Base-by-base conservation (phyloP, 2,329 filamentous ascomycete species). In the Xylogone sp. region DNA sequence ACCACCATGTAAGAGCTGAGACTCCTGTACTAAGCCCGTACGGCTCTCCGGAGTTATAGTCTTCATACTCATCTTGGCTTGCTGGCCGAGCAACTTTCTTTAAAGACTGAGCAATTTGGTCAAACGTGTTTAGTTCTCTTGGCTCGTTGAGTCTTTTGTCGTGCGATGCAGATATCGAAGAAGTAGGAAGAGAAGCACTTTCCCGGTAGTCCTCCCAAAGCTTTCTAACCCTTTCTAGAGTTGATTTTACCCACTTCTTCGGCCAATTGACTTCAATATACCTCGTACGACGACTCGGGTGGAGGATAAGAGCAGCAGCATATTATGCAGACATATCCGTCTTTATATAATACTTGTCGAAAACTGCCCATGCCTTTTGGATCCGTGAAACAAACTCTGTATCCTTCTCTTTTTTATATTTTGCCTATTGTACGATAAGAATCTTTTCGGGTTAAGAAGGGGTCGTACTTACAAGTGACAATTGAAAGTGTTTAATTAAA, bases 191-290 rank as follows among this genome's bases (percentile, higher is more conserved):
- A 16, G 42, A 19, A 43, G 19, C 42, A 13, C 20, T 43, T 19
- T 43, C 42, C n/a, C 39, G n/a, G 34, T 51, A 51, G 43, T 46
- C 43, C 49, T 51, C 49, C 49, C 44, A 51, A n/a, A 51, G 49
- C 43, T 42, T 27, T 21, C 43, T 46, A 10, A 51, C 29, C 21
- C 16, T 43, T 51, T 20, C 43, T 29, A 46, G 13, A 20, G 43
- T 42, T n/a, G 31, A 29, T 34, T 27, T 27, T 39, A 16, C 5
- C 29, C n/a, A 51, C 31, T 46, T 46, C 19, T 42, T 46, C 31
- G 43, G 43, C 49, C 43, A 51, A 19, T 46, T 18, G 6, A 22
- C 19, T 19, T 51, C 20, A 34, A 51, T 46, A 51, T 51, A 51
- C 43, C 31, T 51, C 20, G 43, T 27, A 42, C 31, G 43, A 24